These are phyloP conservation scores for Sarcocystis neurona DNA, from an alignment of 169 alveolate genomes.

Conservation along the genomic window DNA sequence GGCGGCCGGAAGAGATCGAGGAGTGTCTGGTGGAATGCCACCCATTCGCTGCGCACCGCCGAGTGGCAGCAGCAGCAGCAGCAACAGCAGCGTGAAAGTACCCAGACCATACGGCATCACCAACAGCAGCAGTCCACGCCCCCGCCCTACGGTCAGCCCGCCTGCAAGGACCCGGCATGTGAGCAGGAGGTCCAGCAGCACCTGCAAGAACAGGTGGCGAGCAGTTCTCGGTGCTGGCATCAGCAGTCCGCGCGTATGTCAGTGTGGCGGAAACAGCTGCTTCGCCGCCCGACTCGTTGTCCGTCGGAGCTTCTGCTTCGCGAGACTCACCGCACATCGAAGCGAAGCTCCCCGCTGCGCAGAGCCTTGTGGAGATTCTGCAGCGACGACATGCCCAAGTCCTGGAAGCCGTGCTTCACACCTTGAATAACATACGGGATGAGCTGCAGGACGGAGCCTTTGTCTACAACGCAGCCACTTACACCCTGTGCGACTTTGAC, in stretches of 20 bases:
- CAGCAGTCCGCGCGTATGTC: not conserved
- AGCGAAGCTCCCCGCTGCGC: slow-evolving; percentile 53
- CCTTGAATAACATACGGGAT: slow-evolving; percentile 83
- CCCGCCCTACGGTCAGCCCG: no score
- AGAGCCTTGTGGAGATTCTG: slow-evolving; percentile 53
- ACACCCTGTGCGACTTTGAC: slow-evolving; percentile 86
- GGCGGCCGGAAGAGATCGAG: no score
- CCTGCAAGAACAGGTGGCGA: not conserved
- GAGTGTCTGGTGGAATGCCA: no score
- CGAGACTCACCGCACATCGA: slow-evolving; percentile 63
- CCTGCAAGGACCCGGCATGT: no score
- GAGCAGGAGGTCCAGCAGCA: no score
- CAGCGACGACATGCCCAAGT: slow-evolving; percentile 56
- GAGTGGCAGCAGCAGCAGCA: no score
- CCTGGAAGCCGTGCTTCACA: slow-evolving; percentile 68
- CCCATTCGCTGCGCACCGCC: no score
- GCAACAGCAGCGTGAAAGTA: no score
- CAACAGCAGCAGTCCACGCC: no score
- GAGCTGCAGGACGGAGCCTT: slow-evolving; percentile 82
- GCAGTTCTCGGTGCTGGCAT: not conserved
- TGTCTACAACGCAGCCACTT: slow-evolving; percentile 85
- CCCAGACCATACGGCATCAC: no score
- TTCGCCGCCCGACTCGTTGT: not conserved
- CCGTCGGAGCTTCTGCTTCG: not conserved
- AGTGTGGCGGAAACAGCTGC: not conserved